Evolutionary conservation across 2,329 filamentous ascomycete genomes (phyloP), one percentile per base, ranked within the genome.

Genomic region (Plenodomus lindquistii): DNA sequence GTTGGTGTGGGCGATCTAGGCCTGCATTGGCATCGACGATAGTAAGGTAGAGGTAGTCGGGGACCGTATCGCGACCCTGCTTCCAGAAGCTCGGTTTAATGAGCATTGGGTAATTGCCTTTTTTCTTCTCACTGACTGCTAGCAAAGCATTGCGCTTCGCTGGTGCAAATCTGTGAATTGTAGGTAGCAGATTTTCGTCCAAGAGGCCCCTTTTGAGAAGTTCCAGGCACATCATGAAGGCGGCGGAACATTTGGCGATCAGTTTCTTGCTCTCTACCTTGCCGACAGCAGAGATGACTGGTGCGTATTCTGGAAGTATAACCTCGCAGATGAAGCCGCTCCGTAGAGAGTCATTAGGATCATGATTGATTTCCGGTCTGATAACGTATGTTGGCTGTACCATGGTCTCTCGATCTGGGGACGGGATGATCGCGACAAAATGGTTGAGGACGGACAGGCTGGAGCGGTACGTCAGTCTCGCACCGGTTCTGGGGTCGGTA

Each of bases 131-230:
- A 54, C 84, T 88, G n/a, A 97, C 79, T 0, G 92, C 91, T 4
- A 97, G 75, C 0, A 85, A 81, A 2, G 92, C 91, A 69, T 97
- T 97, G n/a, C 89, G 82, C 88, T 95, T 93, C 0, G 77, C 80
- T 3, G 91, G 92, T 0, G 94, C 77, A 34, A 80, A 79, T 65
- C 87, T 93, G 17, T 79, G 78, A 51, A 89, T 89, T 0, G 81
- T 82, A 0, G 94, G 89, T 46, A 89, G 81, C 2, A 97, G 78
- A 65, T 91, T 77, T 0, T 85, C 80, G 64, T 97, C 84, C 4
- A 99, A 77, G 50, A 87, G 84, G 2, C 82, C 81, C 44, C 81
- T 80, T 49, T 83, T 78, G 40, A 86, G 78, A 15, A 99, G 78
- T 52, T 84, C 69, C 1, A 91, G 68, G 63, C 92, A 97, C 42